Conservation (phyloP, 2,329 filamentous ascomycete species). For the Nemania serpens region DNA sequence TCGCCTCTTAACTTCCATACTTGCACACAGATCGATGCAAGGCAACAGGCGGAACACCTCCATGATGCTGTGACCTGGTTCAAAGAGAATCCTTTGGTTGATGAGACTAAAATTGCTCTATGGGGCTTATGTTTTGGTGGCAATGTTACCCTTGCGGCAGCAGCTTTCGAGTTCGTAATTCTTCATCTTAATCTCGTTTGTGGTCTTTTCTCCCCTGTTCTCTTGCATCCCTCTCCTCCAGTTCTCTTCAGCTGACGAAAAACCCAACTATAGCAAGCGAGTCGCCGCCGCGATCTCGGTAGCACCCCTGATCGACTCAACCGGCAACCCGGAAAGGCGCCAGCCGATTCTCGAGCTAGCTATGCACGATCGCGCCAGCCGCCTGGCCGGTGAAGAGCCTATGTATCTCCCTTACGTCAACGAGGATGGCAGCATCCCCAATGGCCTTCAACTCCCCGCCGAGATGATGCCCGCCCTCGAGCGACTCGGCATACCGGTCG, state of each 20-base stretch:
- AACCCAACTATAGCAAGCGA: not conserved
- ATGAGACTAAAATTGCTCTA: not conserved
- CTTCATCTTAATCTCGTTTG: not conserved
- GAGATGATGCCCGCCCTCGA: slow-evolving; percentile 7
- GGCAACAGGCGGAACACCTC: not conserved
- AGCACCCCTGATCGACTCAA: slow-evolving; percentile 2
- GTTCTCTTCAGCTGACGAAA: not conserved
- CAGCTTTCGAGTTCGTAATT: not conserved
- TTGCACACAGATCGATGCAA: not conserved
- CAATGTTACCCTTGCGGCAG: not conserved
- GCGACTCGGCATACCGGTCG: slow-evolving; percentile 2
- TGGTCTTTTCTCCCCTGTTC: too few species aligned
- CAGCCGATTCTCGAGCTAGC: slow-evolving; percentile 1
- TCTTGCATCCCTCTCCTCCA: too few species aligned
- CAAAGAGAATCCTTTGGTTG: not conserved
- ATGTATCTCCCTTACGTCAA: slow-evolving; percentile 6
- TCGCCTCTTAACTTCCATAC: too few species aligned
- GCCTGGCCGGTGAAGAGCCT: slow-evolving; percentile 1
- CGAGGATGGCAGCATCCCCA: slow-evolving; percentile 6
- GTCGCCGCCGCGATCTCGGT: not conserved
- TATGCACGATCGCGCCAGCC: slow-evolving; percentile 4
- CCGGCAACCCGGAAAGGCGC: slow-evolving; percentile 1
- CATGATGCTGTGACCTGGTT: not conserved
- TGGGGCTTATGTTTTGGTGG: not conserved
- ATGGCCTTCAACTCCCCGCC: slow-evolving; percentile 1